These are phyloP conservation scores for Phascolomyces articulosus DNA, from an alignment of 371 early-diverging fungal genomes.

Conservation along the genomic window DNA sequence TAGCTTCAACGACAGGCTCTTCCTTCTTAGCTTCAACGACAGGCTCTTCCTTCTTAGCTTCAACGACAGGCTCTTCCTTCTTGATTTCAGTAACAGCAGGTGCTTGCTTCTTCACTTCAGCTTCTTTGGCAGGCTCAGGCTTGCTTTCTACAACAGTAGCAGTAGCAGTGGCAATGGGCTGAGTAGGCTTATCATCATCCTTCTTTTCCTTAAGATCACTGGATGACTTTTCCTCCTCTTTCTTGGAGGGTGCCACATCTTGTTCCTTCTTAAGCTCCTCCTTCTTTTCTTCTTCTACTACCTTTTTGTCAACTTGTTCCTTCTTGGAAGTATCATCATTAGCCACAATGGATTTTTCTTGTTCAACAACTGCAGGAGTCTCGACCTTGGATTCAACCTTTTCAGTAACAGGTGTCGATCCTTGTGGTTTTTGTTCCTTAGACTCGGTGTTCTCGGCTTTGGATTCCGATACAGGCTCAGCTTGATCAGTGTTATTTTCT, in stretches of 20 bases:
- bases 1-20: not conserved
- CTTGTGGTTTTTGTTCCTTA: not conserved
- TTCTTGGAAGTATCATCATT: not conserved
- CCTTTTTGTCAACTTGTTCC: not conserved
- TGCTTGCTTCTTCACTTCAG: slow-evolving; percentile 3
- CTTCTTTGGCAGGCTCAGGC: not conserved
- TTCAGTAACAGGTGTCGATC: not conserved
- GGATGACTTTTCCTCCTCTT: not conserved
- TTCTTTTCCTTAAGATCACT: not conserved
- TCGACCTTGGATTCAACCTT: slow-evolving; percentile 8
- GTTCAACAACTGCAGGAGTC: slow-evolving; percentile 15
- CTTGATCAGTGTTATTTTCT: too few species aligned
- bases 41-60: not conserved
- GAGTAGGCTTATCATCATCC: too few species aligned
- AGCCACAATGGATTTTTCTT: not conserved
- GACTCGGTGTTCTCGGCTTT: not conserved
- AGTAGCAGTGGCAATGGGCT: not conserved
- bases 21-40: slow-evolving; percentile 5
- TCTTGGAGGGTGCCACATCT: not conserved
- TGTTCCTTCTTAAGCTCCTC: not conserved
- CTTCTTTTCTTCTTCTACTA: not conserved
- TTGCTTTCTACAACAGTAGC: not conserved
- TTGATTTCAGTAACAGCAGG: not conserved
- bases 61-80: slow-evolving; percentile 6
- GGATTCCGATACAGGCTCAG: slow-evolving; percentile 11